Base-by-base conservation (phyloP, 2,329 filamentous ascomycete genomes). In the Sodiomyces alkalinus region DNA sequence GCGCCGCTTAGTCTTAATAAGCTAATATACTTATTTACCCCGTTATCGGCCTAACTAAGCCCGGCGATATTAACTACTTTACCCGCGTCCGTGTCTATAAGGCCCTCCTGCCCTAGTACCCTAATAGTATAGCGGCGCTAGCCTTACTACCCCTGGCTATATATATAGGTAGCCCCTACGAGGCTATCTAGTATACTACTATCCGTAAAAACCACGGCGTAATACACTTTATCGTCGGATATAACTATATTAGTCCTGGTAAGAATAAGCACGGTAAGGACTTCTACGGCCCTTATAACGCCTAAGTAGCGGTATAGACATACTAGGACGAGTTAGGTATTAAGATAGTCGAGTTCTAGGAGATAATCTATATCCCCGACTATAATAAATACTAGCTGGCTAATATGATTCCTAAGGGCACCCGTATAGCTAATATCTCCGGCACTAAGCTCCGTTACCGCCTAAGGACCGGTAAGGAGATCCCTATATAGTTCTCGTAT, bases 161-260 rank as follows among this genome's bases (percentile, higher is more conserved):
- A 90, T 80, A 90, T 52, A 98, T 98, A 90, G 90, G 85, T 50
- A 90, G 90, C 46, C 90, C 90, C 39, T 82, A 90, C 42, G 90
- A 98, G 66, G 90, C 90, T 42, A 85, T 98, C 62, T 98, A 90
- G 90, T 90, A 98, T 67, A 90, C 90, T 49, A 93, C 98, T 48
- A 98, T 98, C 68, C 85, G 90, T 53, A 98, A 96, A 77, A 98
- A 98, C 62, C 86, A 94, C 62, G 90, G 90, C 47, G 85, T 87
- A 26, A 96, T 90, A 11, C 90, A 98, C 69, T 98, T 98, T 68
- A 98, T 98, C 46, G 86, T 98, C 41, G 90, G 90, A 36, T 83
- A 90, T 63, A 90, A 98, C 62, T 90, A 98, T 60, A 90, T 90
- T 41, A 90, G 90, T 27, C 90, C 90, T 24, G 90, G 90, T 49